These are phyloP conservation scores for Pythium plurisporium DNA, from an alignment of 352 stramenopile species.

Conservation along the genomic window DNA sequence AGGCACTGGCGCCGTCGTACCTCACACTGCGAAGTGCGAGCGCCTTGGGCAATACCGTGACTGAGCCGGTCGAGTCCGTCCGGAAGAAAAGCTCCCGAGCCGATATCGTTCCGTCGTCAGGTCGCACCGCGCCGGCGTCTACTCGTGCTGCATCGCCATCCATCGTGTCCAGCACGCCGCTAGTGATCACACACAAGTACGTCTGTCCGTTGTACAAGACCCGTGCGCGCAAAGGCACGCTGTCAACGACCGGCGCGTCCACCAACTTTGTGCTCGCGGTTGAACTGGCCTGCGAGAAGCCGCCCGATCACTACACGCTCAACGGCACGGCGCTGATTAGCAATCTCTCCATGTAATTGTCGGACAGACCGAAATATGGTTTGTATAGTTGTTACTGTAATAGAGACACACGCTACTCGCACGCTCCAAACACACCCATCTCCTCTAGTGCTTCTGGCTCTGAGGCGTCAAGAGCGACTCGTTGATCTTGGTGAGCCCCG, in stretches of 20 bases:
- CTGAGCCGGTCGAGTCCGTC: no score
- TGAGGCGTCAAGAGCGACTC: conserved; percentile 24
- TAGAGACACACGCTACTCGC: no score
- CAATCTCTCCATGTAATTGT: conserved; percentile 54
- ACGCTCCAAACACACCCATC: no score
- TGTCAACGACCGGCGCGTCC: conserved; percentile 91
- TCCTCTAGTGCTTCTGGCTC: conserved; percentile 17
- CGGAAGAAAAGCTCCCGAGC: no score
- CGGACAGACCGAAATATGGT: no score
- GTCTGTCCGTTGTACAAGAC: conserved; percentile 94
- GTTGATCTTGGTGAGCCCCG: conserved; percentile 20
- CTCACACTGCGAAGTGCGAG: conserved; percentile 21
- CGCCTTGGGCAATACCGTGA: not conserved
- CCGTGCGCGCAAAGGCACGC: conserved; percentile 73
- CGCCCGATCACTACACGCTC: conserved; percentile 82
- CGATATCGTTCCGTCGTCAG: no score
- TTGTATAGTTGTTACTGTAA: no score
- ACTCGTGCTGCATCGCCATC: not conserved
- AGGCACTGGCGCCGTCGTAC: conserved; percentile 23
- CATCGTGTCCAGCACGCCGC: not conserved
- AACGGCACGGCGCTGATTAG: conserved; percentile 88
- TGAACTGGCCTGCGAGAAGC: conserved; percentile 71
- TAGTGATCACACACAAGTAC: conserved; percentile 42
- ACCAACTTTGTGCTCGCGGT: conserved; percentile 92
- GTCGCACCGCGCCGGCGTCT: not conserved